These are phyloP conservation scores for Aphanomyces euteiches DNA, from an alignment of 352 stramenopile species.

Conservation along the genomic window DNA sequence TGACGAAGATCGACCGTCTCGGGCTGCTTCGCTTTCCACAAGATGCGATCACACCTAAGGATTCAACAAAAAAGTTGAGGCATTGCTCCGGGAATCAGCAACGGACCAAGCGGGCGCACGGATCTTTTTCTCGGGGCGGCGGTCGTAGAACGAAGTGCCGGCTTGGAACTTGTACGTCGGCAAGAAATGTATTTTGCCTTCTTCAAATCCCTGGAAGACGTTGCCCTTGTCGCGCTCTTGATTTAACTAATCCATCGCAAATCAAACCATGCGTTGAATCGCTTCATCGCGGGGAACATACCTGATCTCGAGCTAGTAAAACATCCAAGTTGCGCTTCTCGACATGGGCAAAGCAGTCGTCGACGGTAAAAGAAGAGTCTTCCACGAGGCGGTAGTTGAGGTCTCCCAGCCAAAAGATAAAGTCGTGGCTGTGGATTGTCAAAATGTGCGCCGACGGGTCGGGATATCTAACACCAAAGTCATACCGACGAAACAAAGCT, in stretches of 20 bases:
- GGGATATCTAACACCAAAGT: conserved; percentile 49
- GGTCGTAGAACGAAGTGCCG: conserved; percentile 94
- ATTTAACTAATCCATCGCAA: conserved; percentile 38
- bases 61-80: conserved; percentile 29
- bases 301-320: conserved; percentile 40
- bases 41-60: conserved; percentile 70
- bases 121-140: conserved; percentile 98
- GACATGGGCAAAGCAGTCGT: conserved; percentile 56
- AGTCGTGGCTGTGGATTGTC: conserved; percentile 95
- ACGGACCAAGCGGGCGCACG: conserved; percentile 96
- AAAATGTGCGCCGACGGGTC: background rate
- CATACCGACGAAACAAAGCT: conserved; percentile 32
- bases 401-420: conserved; percentile 97
- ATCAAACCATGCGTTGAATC: too few species aligned
- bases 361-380: conserved; percentile 48
- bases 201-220: conserved; percentile 86
- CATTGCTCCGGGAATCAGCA: background rate
- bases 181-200: conserved; percentile 88
- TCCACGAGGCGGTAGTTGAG: conserved; percentile 90
- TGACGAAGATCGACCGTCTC: conserved; percentile 58
- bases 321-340: conserved; percentile 33
- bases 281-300: conserved; percentile 26
- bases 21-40: conserved; percentile 67
- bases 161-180: conserved; percentile 98
- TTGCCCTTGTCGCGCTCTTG: conserved; percentile 65